Conservation (phyloP, 129 eudicot genomes). For the Artemisia tridentata region DNA sequence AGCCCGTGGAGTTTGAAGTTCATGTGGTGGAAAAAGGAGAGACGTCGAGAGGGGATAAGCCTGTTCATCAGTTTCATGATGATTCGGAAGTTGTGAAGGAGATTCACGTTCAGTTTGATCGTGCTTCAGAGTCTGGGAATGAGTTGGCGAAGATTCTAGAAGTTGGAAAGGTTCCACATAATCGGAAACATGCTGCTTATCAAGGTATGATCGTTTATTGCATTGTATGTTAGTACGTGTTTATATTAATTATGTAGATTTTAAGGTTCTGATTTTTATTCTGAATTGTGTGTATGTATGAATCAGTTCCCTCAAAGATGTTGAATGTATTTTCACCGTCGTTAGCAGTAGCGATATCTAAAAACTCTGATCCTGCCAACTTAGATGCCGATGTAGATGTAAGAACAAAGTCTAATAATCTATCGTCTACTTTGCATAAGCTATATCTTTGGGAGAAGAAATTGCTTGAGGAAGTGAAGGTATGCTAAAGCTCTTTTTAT, state of each 20-base stretch:
- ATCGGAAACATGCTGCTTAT: constrained; percentile 70
- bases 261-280: constrained; percentile 12
- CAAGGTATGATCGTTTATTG: constrained; percentile 46
- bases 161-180: constrained; percentile 77
- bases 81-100: constrained; percentile 82
- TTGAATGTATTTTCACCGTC: constrained; percentile 62
- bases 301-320: constrained; percentile 82
- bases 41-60: constrained; percentile 35
- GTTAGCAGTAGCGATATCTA: constrained; percentile 37
- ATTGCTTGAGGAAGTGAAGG: constrained; percentile 89
- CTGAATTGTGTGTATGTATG: not conserved
- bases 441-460: constrained; percentile 95
- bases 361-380: constrained; percentile 26
- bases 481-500: constrained; percentile 17
- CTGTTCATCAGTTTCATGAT: constrained; percentile 45
- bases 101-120: constrained; percentile 81
- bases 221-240: constrained; percentile 9
- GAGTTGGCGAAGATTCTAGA: constrained; percentile 84
- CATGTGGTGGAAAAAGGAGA: constrained; percentile 76
- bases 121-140: constrained; percentile 77
- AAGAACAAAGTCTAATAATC: constrained; percentile 52
- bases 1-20: constrained; percentile 85
- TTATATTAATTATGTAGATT: not conserved
- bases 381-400: constrained; percentile 44
- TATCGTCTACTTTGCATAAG: constrained; percentile 85